Conservation (phyloP, 2,329 filamentous ascomycete species). For the Aspergillus fumigatus region DNA sequence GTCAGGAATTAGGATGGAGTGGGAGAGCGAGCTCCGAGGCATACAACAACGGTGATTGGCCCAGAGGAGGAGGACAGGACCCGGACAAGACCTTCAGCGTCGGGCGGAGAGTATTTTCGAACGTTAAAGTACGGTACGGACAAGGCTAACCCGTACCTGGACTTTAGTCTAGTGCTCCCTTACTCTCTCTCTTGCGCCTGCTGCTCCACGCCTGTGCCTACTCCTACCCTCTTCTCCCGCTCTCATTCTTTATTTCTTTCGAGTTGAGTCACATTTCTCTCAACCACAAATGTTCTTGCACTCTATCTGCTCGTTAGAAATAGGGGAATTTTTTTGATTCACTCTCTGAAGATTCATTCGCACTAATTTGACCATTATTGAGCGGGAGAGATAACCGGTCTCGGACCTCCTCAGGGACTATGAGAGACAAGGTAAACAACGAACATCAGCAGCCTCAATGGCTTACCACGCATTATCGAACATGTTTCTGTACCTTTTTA, state of each 20-base stretch:
- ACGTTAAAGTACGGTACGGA: not conserved
- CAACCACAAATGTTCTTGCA: conserved; percentile 56
- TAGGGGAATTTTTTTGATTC: conserved; percentile 33
- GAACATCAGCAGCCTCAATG: not conserved
- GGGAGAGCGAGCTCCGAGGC: conserved; percentile 32
- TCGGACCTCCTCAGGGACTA: not conserved
- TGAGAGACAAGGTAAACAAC: not conserved
- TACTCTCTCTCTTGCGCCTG: conserved; percentile 29
- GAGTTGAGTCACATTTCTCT: conserved; percentile 6
- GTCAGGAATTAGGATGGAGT: conserved; percentile 1
- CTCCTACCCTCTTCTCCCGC: conserved; percentile 30
- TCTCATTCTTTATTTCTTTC: conserved; percentile 20
- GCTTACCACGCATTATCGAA: not conserved
- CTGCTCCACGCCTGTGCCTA: conserved; percentile 1
- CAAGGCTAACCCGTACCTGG: not conserved
- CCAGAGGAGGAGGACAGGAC: conserved; percentile 31
- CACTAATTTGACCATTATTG: not conserved
- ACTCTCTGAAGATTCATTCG: conserved; percentile 10
- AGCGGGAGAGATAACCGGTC: not conserved
- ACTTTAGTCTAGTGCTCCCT: not conserved
- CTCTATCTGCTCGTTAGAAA: conserved; percentile 55
- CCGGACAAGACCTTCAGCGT: conserved; percentile 17
- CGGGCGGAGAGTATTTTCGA: conserved; percentile 21
- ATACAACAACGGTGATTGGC: conserved; percentile 29
- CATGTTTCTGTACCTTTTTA: not conserved